Conservation (phyloP, 192 early-diverging fungal genomes). For the Backusella psychrophila region DNA sequence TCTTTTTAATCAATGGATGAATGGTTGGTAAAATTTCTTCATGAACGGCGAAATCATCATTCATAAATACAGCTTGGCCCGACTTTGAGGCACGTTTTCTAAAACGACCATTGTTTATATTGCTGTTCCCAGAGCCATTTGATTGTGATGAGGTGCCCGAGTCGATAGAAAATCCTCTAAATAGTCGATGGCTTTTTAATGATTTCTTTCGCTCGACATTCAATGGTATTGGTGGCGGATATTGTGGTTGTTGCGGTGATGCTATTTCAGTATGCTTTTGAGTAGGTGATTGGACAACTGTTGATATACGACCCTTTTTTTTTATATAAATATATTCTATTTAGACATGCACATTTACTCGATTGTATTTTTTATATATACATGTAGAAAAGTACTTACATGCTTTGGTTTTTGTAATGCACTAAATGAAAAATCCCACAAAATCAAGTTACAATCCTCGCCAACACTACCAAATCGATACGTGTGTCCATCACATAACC, state of each 20-base stretch:
- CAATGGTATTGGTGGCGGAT: neutral
- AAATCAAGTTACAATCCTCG: slow-evolving; percentile 81
- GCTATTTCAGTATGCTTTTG: neutral
- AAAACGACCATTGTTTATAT: neutral
- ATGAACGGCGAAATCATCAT: neutral
- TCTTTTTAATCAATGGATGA: slow-evolving; percentile 23
- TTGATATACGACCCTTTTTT: neutral
- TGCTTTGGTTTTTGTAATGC: slow-evolving; percentile 76
- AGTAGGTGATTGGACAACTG: neutral
- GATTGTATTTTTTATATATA: neutral
- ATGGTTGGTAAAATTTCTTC: slow-evolving; percentile 14
- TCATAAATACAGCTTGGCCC: neutral
- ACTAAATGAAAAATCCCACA: slow-evolving; percentile 92
- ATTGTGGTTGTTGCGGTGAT: neutral
- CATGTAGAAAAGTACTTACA: slow-evolving; percentile 30
- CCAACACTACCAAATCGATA: slow-evolving; percentile 92
- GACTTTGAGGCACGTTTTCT: neutral
- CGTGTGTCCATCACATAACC: slow-evolving; percentile 70
- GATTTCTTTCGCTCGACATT: slow-evolving; percentile 7
- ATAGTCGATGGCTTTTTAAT: slow-evolving; percentile 4
- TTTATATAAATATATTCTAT: neutral
- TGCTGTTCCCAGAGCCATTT: neutral
- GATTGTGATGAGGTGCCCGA: neutral
- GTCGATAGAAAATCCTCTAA: neutral
- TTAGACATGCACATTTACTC: neutral